Percentiles rank a stretch among this genome's conserved stretches.
Conservation (phyloP, 257 asterid species). For the Lithospermum erythrorhizon region DNA sequence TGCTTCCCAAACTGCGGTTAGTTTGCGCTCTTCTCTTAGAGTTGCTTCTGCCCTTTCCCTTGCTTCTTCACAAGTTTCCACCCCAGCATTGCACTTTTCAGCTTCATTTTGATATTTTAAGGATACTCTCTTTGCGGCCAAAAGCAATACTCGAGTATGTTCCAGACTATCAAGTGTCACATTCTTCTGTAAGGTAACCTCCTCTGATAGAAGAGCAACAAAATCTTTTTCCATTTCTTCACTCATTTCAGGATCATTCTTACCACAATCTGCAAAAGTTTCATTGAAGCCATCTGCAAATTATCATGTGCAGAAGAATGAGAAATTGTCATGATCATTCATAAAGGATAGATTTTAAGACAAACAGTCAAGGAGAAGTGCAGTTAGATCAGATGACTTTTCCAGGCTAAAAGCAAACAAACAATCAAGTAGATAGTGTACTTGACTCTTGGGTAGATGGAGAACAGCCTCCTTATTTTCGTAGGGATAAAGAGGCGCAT, state of each 20-base stretch:
- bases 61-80: conserved; percentile 27
- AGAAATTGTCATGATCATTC: background rate
- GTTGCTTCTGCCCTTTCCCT: conserved; percentile 29
- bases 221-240: conserved; percentile 28
- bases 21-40: conserved; percentile 24
- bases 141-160: conserved; percentile 13
- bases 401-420: too few species aligned
- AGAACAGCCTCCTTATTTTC: too few species aligned
- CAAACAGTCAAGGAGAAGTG: too few species aligned
- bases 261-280: conserved; percentile 16
- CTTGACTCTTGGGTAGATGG: too few species aligned
- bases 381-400: too few species aligned
- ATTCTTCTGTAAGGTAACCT: conserved; percentile 22
- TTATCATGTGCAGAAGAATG: background rate
- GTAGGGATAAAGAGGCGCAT: too few species aligned
- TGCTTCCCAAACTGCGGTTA: conserved; percentile 24
- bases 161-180: conserved; percentile 19
- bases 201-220: conserved; percentile 22
- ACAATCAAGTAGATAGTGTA: too few species aligned
- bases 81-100: conserved; percentile 20
- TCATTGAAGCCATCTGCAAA: background rate
- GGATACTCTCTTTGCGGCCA: conserved; percentile 18
- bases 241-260: conserved; percentile 20
- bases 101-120: conserved; percentile 26
- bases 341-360: too few species aligned